A percentile compares a stretch with the other conserved stretches of the same genome.
Evolutionary conservation across 2,329 filamentous ascomycete species (phyloP).

Genomic region (Verruconis gallopava): DNA sequence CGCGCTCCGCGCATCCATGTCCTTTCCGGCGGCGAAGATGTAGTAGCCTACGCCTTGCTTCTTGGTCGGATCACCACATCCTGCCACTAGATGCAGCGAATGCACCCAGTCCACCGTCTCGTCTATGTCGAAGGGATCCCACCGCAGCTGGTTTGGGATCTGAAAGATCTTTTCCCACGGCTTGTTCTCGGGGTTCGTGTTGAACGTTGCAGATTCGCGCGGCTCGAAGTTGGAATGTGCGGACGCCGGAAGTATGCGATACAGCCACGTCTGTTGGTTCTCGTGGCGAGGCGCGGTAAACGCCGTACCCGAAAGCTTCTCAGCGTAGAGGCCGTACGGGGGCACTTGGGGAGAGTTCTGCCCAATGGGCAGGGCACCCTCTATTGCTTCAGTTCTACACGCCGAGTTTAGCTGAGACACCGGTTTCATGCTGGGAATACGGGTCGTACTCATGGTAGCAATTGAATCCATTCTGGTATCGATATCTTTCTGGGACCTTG

Average conservation of each 20-base stretch:
- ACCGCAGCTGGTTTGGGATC: constrained; percentile 13
- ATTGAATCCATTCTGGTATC: constrained; percentile 67
- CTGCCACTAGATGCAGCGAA: constrained; percentile 45
- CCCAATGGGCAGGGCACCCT: constrained; percentile 59
- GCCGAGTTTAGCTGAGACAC: not conserved
- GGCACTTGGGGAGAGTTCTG: constrained; percentile 75
- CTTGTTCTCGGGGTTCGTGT: constrained; percentile 37
- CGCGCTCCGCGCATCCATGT: constrained; percentile 28
- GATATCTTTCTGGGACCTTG: constrained; percentile 53
- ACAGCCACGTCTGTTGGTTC: constrained; percentile 48
- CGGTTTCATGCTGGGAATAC: not conserved
- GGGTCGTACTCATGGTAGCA: constrained; percentile 58
- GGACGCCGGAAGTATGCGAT: constrained; percentile 45
- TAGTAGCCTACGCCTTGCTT: constrained; percentile 24
- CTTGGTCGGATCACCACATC: constrained; percentile 25
- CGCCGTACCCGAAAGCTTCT: constrained; percentile 50
- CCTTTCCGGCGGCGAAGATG: constrained; percentile 22
- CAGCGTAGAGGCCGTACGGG: constrained; percentile 66
- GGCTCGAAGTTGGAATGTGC: constrained; percentile 41
- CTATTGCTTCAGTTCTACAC: constrained; percentile 58
- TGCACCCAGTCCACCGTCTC: constrained; percentile 55
- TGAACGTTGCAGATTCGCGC: constrained; percentile 35
- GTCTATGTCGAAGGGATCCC: constrained; percentile 13
- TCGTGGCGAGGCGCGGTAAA: constrained; percentile 44
- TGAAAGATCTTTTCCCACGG: constrained; percentile 29